Percentiles rank a stretch among this genome's conserved stretches.
These are phyloP conservation scores for Phytophthora macrochlamydospora DNA, from an alignment of 352 stramenopile genomes.

Conservation along the genomic window DNA sequence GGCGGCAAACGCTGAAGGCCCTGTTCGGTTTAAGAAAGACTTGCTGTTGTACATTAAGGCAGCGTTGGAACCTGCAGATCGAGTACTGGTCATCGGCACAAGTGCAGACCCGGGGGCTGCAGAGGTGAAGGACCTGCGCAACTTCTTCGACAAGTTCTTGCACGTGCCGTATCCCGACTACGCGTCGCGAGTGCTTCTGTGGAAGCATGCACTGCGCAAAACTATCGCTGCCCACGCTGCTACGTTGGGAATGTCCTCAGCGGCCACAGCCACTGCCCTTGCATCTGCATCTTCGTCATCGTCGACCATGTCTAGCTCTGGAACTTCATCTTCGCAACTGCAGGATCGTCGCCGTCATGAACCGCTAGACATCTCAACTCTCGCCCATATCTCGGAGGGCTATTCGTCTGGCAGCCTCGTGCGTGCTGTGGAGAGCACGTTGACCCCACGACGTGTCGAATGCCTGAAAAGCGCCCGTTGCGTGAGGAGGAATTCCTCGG, in stretches of 20 bases:
- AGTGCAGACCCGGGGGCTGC: constrained; percentile 82
- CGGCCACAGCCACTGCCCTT: constrained; percentile 20
- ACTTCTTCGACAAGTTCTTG: constrained; percentile 93
- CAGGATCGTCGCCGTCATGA: constrained; percentile 31
- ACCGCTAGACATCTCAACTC: constrained; percentile 84
- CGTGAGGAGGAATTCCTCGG: constrained; percentile 90
- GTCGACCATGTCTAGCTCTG: constrained; percentile 6
- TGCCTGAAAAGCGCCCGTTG: constrained; percentile 81
- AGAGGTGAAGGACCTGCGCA: constrained; percentile 88
- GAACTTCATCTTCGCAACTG: constrained; percentile 10
- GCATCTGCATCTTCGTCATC: constrained; percentile 29
- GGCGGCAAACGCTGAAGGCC: constrained; percentile 62
- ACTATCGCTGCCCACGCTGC: constrained; percentile 49
- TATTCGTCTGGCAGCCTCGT: constrained; percentile 91
- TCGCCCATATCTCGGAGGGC: constrained; percentile 92
- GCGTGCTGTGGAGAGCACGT: constrained; percentile 68
- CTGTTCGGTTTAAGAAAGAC: constrained; percentile 93
- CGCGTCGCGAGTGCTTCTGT: constrained; percentile 88
- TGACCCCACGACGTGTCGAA: constrained; percentile 79
- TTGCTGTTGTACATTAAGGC: constrained; percentile 93
- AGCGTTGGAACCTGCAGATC: constrained; percentile 85
- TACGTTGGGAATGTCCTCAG: constrained; percentile 27
- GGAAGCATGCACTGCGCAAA: constrained; percentile 77
- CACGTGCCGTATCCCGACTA: constrained; percentile 94
- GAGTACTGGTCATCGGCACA: constrained; percentile 91